Base-by-base conservation (phyloP, 1,284 basidiomycete species). In the Marasmius tenuissimus region DNA sequence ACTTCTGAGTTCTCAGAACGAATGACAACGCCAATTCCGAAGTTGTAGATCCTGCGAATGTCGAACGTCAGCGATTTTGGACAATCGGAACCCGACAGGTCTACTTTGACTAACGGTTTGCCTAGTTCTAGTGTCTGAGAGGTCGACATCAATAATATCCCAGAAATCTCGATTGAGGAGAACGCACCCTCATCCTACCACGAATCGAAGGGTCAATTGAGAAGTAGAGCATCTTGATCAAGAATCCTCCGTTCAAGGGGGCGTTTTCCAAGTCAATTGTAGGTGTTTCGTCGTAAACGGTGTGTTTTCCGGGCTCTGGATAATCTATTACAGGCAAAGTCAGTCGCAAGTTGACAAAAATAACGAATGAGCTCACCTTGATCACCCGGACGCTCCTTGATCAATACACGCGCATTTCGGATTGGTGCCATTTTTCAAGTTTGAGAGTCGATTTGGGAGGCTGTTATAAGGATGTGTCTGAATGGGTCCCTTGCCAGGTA, bases 191-290 rank as follows among this genome's bases (percentile, higher is more conserved):
- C 48, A 77, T 74, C 52, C 68, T 64, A 18, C 67, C 67, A 22
- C 74, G 69, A 61, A 77, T 67, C 68, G 76, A 78, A 1, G 78
- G 78, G 64, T 79, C 77, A 50, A 76, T 66, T 34, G 65, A 70
- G 16, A 77, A 60, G 4, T 67, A 67, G 35, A 76, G 61, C 1
- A 70, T 67, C 69, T 77, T 77, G 57, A 77, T 60, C 38, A 81
- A 71, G 57, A 79, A 60, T 0, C 74, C 76, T 20, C 78, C 78
- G 38, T 77, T 67, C 35, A 78, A 66, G 3, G 70, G 61, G 3
- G 71, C 72, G 16, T 61, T 71, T 16, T 78, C 76, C 27, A 75
- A 65, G 65, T 81, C 77, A 61, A 81, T 74, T 20, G 66, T 65
- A 45, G 68, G 65, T n/a, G 66, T 67, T 1, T 63, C 61, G 59